Evolutionary conservation across 2,329 filamentous ascomycete species (phyloP), one percentile per base, ranked within the genome.

Genomic region (Phyllosticta paracitricarpa): DNA sequence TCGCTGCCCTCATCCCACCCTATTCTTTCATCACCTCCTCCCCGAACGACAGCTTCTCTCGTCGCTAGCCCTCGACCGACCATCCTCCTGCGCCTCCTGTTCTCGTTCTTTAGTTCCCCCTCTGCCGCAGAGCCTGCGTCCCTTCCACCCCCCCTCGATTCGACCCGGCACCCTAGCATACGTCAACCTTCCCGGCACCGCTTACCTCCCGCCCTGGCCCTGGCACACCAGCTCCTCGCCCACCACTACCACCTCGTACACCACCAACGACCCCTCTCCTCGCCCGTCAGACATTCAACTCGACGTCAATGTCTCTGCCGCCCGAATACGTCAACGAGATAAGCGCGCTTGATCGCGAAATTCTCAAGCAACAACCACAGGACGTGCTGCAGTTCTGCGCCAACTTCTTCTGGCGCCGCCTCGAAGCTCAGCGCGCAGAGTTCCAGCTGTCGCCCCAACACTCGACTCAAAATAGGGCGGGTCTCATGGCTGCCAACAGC

Each of bases 371-470:
- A 67, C 78, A 83, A 64, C 84, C 85, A 58, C 68, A 77, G 72
- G 85, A 89, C 77, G 79, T 86, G 71, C 79, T 87, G 67, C 85
- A 89, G 73, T 87, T 86, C 79, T 88, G 84, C 77, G 82, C 83
- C 74, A 85, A 88, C 75, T 84, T 84, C 78, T 88, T 88, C 75
- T 77, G 79, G 67, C 79, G 78, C 71, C 84, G 84, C 69, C 83
- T 89, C 69, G 83, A 85, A 72, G 80, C 80, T 70, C 84, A 89
- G 78, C 83, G 84, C 70, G 76, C 79, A 68, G 78, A 82, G 71
- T 79, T 82, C 72, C 73, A 82, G 68, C 75, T 80, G 66, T 75
- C 73, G 66, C 74, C 78, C 71, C 75, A 77, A 70, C 75, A 77
- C 75, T 76, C 75, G 72, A 22, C 40, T 25, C 51, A 61, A 58